These are phyloP conservation scores for Trichoderma polysporum DNA, from an alignment of 2,329 filamentous ascomycete species.

Conservation along the genomic window DNA sequence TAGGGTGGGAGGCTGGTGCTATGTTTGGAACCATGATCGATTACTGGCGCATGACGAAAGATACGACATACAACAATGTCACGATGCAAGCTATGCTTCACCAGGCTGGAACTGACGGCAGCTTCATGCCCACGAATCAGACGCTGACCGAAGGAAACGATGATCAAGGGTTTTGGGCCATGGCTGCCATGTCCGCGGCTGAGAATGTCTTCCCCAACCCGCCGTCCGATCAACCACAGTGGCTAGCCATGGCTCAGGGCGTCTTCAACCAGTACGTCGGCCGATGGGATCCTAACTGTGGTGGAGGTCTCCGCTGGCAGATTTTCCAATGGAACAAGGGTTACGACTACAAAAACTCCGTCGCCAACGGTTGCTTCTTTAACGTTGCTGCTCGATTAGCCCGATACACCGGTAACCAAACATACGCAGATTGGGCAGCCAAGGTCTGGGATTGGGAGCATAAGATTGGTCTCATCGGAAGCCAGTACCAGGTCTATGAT, in stretches of 20 bases:
- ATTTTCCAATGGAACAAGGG: slow-evolving; percentile 77
- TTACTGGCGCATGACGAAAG: slow-evolving; percentile 70
- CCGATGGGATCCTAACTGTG: slow-evolving; percentile 69
- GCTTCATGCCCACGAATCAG: slow-evolving; percentile 69
- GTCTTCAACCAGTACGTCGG: slow-evolving; percentile 76
- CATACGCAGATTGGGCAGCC: slow-evolving; percentile 74
- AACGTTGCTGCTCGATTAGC: slow-evolving; percentile 70
- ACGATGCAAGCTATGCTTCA: slow-evolving; percentile 59
- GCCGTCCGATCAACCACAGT: slow-evolving; percentile 61
- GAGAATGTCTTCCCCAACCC: slow-evolving; percentile 75
- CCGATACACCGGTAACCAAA: slow-evolving; percentile 74
- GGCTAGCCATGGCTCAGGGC: slow-evolving; percentile 73
- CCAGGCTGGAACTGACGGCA: slow-evolving; percentile 57
- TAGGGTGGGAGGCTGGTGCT: slow-evolving; percentile 69
- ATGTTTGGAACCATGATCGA: slow-evolving; percentile 71
- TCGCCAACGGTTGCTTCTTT: slow-evolving; percentile 69
- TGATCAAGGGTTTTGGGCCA: slow-evolving; percentile 82
- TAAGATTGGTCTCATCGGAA: slow-evolving; percentile 55
- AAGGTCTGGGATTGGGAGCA: slow-evolving; percentile 67
- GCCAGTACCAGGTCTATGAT: slow-evolving; percentile 56
- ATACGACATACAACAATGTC: slow-evolving; percentile 62
- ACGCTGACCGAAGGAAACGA: slow-evolving; percentile 65
- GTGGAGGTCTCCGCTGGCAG: slow-evolving; percentile 81
- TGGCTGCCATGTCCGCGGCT: slow-evolving; percentile 75
- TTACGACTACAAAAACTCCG: slow-evolving; percentile 66